A percentile compares a stretch with the other conserved stretches of the same genome.
phyloP scores from a whole-genome alignment of 306 rosid species.

The Prunus salicina region DNA sequence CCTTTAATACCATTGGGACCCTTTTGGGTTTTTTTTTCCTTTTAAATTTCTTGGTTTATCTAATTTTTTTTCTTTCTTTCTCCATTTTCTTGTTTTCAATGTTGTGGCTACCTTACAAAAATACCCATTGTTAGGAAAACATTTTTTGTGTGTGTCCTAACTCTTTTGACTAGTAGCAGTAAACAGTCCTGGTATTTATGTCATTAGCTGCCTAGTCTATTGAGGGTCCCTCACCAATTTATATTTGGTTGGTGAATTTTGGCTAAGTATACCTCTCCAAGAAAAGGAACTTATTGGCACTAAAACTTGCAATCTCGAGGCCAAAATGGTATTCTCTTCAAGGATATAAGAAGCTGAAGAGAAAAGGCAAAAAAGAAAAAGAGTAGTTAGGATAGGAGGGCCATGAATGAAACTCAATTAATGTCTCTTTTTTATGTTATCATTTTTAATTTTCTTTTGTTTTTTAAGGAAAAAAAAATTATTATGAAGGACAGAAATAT shows the following conservation, averaged over 20 bases:
- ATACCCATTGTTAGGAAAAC: constrained; percentile 10
- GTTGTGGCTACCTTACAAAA: constrained; percentile 13
- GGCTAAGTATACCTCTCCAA: constrained; percentile 13
- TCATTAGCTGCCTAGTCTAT: constrained; percentile 21
- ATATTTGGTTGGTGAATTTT: constrained; percentile 28
- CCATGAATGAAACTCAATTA: not conserved
- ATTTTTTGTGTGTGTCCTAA: constrained; percentile 4
- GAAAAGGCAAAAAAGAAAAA: constrained; percentile 15
- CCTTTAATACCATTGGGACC: constrained; percentile 49
- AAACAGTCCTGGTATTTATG: constrained; percentile 28
- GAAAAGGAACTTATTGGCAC: constrained; percentile 10
- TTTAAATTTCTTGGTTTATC: not conserved
- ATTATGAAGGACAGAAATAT: not conserved
- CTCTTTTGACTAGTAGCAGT: constrained; percentile 15
- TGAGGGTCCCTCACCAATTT: constrained; percentile 32
- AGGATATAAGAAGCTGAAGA: constrained; percentile 17
- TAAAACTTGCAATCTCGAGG: not conserved
- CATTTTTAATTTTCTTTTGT: not conserved
- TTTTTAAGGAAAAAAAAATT: not conserved
- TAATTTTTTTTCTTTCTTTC: not conserved
- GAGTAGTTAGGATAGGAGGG: not conserved
- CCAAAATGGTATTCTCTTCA: not conserved
- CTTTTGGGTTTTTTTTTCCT: not conserved
- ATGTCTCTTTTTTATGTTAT: not conserved
- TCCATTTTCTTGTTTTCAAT: constrained; percentile 5